phyloP scores from a whole-genome alignment of 2,329 filamentous ascomycete species.

The Epichloe sp. region DNA sequence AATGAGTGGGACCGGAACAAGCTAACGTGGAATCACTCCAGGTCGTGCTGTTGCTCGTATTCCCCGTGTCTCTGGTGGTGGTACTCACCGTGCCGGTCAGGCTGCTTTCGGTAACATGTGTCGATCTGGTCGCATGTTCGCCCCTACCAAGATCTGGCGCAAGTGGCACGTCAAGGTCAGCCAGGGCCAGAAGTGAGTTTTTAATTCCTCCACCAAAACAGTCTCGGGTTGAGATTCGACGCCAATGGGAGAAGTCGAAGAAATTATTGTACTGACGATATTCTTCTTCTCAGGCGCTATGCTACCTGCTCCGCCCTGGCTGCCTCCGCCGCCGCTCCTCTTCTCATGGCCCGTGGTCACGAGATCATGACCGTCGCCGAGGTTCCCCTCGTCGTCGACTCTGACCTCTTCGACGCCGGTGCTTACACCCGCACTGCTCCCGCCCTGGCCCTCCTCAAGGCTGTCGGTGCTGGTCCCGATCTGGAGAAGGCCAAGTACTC shows the following conservation, averaged over 20 bases:
- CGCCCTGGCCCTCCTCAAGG: constrained; percentile 77
- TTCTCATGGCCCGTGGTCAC: constrained; percentile 95
- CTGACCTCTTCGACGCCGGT: constrained; percentile 68
- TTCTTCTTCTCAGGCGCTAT: constrained; percentile 59
- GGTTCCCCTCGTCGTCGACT: constrained; percentile 97
- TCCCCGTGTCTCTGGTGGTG: constrained; percentile 99
- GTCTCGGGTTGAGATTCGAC: neutral
- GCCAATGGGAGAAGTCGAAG: constrained; percentile 4
- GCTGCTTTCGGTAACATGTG: constrained; percentile 99
- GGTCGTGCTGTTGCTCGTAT: constrained; percentile 99
- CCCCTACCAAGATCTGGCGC: constrained; percentile 99
- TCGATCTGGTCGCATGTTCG: constrained; percentile 99
- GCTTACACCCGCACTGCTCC: constrained; percentile 79
- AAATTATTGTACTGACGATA: neutral
- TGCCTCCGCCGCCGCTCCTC: constrained; percentile 86
- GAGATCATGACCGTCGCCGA: constrained; percentile 83
- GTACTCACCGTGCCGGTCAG: constrained; percentile 99
- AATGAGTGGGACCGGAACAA: neutral
- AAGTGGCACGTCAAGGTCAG: constrained; percentile 99
- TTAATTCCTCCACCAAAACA: neutral
- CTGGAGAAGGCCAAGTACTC: constrained; percentile 92
- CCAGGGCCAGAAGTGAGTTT: constrained; percentile 80
- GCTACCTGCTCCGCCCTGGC: constrained; percentile 95
- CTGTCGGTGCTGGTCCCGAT: constrained; percentile 79
- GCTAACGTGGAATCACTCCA: constrained; percentile 23